These are phyloP conservation scores for Zoysia matrella DNA, from an alignment of 202 grass and related monocot genomes.

Conservation along the genomic window DNA sequence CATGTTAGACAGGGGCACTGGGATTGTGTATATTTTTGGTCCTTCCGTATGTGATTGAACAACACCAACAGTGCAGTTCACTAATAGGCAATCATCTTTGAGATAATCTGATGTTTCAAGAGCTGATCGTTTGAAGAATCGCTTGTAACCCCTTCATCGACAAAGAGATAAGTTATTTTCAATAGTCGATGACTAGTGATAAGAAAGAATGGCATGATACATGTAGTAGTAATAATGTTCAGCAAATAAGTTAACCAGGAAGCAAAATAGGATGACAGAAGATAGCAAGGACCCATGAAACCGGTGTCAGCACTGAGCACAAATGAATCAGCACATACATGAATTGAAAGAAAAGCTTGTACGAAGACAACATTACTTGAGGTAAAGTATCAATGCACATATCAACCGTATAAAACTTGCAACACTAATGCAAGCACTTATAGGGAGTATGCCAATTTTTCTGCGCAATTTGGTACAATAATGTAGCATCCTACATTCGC, in stretches of 20 bases:
- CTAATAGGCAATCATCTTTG: conserved; percentile 97
- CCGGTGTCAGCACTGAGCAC: neutral
- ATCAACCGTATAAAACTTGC: neutral
- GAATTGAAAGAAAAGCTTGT: conserved; percentile 13
- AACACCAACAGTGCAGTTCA: conserved; percentile 96
- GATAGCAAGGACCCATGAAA: conserved; percentile 4
- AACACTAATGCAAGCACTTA: neutral
- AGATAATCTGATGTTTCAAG: conserved; percentile 97
- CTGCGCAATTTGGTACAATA: neutral
- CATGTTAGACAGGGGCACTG: conserved; percentile 85
- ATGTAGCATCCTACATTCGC: conserved; percentile 1
- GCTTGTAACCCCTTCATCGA: conserved; percentile 91
- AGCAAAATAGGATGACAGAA: neutral
- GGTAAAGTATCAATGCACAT: neutral
- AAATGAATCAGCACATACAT: conserved; percentile 25
- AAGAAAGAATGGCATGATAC: neutral
- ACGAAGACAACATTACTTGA: neutral
- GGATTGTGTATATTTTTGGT: conserved; percentile 85
- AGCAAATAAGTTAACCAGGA: neutral
- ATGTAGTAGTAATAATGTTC: conserved; percentile 6
- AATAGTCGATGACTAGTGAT: neutral
- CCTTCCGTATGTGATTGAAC: conserved; percentile 93
- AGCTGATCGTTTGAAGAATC: conserved; percentile 87
- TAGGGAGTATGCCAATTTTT: neutral
- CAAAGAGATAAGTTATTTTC: conserved; percentile 27